Conservation (phyloP, 1,284 basidiomycete species). For the Fomitopsis palustris region DNA sequence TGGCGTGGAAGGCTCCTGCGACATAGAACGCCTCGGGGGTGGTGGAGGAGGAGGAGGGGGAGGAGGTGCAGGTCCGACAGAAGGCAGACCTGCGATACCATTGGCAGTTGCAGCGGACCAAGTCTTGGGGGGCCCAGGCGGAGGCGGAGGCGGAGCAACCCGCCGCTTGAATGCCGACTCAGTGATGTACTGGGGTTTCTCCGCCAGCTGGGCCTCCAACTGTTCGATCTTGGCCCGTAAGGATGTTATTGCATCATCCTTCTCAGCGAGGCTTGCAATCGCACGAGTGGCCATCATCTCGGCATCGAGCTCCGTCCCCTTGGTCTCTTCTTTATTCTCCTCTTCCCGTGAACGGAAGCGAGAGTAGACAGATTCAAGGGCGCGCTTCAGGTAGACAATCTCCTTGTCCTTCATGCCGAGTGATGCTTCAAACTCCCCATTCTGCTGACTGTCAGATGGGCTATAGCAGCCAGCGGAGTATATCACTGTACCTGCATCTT, state of each 20-base stretch:
- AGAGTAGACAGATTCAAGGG: conserved; percentile 81
- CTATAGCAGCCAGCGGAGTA: neutral
- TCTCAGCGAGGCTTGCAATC: conserved; percentile 68
- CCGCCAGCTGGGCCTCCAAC: conserved; percentile 48
- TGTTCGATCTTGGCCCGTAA: conserved; percentile 51
- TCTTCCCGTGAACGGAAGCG: conserved; percentile 60
- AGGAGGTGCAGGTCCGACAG: neutral
- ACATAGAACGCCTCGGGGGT: conserved; percentile 10
- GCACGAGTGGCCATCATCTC: conserved; percentile 67
- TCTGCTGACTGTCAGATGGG: conserved; percentile 1
- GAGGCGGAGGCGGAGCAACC: conserved; percentile 63
- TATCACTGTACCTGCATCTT: conserved; percentile 54
- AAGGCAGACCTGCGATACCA: conserved; percentile 13
- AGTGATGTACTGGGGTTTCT: conserved; percentile 49
- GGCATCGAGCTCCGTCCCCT: conserved; percentile 57
- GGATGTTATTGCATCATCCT: conserved; percentile 62
- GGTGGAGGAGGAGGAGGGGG: conserved; percentile 21
- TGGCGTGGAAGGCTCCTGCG: conserved; percentile 1
- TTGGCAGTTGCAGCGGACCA: conserved; percentile 8
- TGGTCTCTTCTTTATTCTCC: conserved; percentile 35
- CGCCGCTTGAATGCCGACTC: conserved; percentile 72
- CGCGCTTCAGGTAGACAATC: conserved; percentile 73
- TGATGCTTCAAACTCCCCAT: neutral
- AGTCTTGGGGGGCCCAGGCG: conserved; percentile 29
- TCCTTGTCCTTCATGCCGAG: conserved; percentile 64